Percentiles rank a stretch among this genome's conserved stretches.
Conservation (phyloP, 2,329 filamentous ascomycete species). For the Pseudogymnoascus destructans region DNA sequence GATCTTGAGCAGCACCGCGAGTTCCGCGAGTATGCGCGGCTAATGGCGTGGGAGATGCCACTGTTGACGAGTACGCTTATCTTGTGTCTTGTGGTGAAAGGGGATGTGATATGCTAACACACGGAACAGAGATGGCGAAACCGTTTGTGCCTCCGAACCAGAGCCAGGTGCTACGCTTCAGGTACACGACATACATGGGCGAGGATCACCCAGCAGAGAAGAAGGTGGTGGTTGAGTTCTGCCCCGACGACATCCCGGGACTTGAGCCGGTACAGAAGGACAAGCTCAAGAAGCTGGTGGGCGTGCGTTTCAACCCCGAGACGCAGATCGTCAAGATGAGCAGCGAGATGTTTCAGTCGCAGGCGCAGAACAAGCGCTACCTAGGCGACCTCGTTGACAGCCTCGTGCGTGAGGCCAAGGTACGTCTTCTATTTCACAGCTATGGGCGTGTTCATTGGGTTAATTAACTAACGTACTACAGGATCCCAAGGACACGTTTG, state of each 20-base stretch:
- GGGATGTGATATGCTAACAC: slow-evolving; percentile 14
- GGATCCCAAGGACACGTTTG: slow-evolving; percentile 68
- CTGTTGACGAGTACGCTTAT: slow-evolving; percentile 64
- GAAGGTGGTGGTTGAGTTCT: slow-evolving; percentile 92
- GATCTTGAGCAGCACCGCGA: slow-evolving; percentile 84
- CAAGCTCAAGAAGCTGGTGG: slow-evolving; percentile 81
- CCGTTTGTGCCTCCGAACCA: slow-evolving; percentile 61
- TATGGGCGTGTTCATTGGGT: background rate
- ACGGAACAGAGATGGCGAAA: slow-evolving; percentile 58
- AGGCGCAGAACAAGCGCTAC: slow-evolving; percentile 95
- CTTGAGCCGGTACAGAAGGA: slow-evolving; percentile 53
- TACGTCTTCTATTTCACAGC: slow-evolving; percentile 24
- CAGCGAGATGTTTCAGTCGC: slow-evolving; percentile 75
- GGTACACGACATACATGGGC: slow-evolving; percentile 93
- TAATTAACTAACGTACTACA: slow-evolving; percentile 24
- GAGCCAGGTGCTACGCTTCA: slow-evolving; percentile 70
- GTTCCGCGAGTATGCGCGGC: slow-evolving; percentile 72
- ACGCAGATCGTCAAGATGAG: slow-evolving; percentile 77
- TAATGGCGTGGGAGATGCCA: slow-evolving; percentile 93
- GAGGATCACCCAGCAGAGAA: slow-evolving; percentile 81
- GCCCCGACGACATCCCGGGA: slow-evolving; percentile 53
- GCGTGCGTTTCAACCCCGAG: slow-evolving; percentile 75
- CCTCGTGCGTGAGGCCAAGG: slow-evolving; percentile 62
- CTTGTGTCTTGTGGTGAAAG: slow-evolving; percentile 6
- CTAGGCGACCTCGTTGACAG: slow-evolving; percentile 64